Percentiles rank a stretch among this genome's conserved stretches.
Evolutionary conservation across 2,329 filamentous ascomycete genomes (phyloP).

Genomic region (Colletotrichum noveboracense): DNA sequence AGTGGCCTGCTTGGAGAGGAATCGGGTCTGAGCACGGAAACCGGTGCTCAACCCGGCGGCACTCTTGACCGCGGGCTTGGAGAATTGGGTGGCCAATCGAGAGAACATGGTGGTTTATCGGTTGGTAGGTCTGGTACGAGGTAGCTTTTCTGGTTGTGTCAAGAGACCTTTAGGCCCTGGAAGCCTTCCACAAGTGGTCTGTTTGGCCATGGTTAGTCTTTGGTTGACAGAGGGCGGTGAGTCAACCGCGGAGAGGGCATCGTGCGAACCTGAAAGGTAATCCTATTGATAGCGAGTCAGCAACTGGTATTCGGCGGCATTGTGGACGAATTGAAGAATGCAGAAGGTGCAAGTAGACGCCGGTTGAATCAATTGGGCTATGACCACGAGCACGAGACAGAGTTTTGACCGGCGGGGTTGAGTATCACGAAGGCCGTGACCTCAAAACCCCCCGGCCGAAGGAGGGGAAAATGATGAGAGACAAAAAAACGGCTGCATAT

Average conservation of each 20-base stretch:
- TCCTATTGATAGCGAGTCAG: constrained; percentile 61
- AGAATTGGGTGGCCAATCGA: constrained; percentile 57
- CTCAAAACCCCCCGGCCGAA: background rate
- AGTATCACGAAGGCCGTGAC: constrained; percentile 10
- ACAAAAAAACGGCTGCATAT: background rate
- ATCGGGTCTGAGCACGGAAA: constrained; percentile 38
- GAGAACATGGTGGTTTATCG: constrained; percentile 59
- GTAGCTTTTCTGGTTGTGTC: background rate
- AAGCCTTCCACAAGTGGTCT: constrained; percentile 62
- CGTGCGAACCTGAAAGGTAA: constrained; percentile 74
- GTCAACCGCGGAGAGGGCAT: constrained; percentile 34
- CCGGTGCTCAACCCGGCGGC: constrained; percentile 40
- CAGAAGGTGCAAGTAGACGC: background rate
- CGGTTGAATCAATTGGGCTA: background rate
- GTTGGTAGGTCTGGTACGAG: background rate
- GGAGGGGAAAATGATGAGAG: background rate
- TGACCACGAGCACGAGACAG: constrained; percentile 4
- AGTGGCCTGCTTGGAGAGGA: constrained; percentile 47
- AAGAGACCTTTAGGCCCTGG: constrained; percentile 47
- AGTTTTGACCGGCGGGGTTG: constrained; percentile 11
- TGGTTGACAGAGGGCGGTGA: constrained; percentile 40
- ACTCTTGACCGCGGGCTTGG: constrained; percentile 56
- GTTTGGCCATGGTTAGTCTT: constrained; percentile 33
- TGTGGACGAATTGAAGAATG: background rate
- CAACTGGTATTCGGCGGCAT: constrained; percentile 23